Evolutionary conservation across 2,329 filamentous ascomycete species (phyloP).

Genomic region (Penicillium sp.): DNA sequence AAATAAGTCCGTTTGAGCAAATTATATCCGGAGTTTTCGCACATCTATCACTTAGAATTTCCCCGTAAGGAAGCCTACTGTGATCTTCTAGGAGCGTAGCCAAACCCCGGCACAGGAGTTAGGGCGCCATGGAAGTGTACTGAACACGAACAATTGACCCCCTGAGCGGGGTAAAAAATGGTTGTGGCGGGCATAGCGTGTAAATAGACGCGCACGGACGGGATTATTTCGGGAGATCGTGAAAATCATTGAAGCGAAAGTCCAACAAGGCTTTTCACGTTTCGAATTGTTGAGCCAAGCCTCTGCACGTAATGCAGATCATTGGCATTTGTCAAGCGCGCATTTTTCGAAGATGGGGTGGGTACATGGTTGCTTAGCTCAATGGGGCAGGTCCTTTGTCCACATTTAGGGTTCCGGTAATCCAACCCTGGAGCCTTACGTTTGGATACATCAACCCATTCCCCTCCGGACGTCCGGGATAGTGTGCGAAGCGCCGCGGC

Average conservation of each 20-base stretch:
- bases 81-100: no score
- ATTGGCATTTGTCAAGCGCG: background rate
- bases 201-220: conserved; percentile 16
- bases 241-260: background rate
- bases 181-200: background rate
- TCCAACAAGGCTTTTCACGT: background rate
- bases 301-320: background rate
- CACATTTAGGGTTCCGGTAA: background rate
- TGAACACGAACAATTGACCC: background rate
- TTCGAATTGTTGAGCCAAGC: background rate
- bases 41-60: background rate
- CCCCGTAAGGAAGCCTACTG: background rate
- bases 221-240: background rate
- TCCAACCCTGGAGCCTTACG: background rate
- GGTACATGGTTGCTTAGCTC: no score
- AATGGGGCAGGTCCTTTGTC: no score
- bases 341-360: background rate
- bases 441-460: background rate
- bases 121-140: background rate
- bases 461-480: no score
- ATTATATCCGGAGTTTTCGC: background rate
- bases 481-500: background rate
- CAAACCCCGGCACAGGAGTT: background rate
- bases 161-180: background rate
- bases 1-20: background rate